Percentiles rank a stretch among this genome's conserved stretches.
phyloP scores from a whole-genome alignment of 257 asterid species.

The Solanum phureja region DNA sequence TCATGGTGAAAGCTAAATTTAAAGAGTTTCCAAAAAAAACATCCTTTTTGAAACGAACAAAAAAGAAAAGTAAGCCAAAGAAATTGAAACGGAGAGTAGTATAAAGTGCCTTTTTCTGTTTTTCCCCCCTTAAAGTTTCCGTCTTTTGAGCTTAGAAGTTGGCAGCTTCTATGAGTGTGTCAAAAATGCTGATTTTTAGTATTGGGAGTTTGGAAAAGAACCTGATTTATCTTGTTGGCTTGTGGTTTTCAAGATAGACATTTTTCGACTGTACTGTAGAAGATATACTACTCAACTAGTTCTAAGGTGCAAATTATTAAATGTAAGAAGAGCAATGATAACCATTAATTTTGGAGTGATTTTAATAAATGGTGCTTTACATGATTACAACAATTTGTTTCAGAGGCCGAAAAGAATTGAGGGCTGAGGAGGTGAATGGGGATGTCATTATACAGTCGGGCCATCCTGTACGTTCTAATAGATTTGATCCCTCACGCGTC shows the following conservation, averaged over 20 bases:
- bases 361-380: neutral
- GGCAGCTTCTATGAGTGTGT: neutral
- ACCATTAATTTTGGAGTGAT: neutral
- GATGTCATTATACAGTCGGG: constrained; percentile 14
- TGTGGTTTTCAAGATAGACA: neutral
- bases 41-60: neutral
- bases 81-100: neutral
- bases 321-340: neutral
- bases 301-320: neutral
- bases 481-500: constrained; percentile 54
- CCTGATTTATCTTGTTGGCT: neutral
- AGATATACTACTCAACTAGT: neutral
- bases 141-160: neutral
- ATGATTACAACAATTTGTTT: neutral
- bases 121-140: neutral
- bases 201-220: neutral
- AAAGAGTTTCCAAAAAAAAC: neutral
- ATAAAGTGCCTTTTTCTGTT: neutral
- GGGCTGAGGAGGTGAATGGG: constrained; percentile 30
- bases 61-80: neutral
- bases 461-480: constrained; percentile 11
- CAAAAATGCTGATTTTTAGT: neutral
- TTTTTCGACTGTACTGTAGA: neutral
- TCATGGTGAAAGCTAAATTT: neutral
- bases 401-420: constrained; percentile 42